These are phyloP conservation scores for Rutstroemia sp. DNA, from an alignment of 2,329 filamentous ascomycete species.

Conservation along the genomic window DNA sequence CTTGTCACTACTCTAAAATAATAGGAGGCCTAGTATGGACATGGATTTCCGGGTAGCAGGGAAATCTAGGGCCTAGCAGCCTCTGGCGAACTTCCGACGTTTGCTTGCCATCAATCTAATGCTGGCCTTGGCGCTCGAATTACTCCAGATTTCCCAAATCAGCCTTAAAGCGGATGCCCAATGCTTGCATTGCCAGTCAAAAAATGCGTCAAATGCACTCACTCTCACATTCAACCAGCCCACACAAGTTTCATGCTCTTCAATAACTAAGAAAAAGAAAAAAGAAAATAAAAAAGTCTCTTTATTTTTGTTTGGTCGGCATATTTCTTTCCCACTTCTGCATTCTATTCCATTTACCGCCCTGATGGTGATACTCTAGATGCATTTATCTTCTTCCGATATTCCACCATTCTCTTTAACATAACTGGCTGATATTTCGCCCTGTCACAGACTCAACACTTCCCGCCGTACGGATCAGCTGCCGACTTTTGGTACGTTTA, in stretches of 20 bases:
- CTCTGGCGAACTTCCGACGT: slow-evolving; percentile 20
- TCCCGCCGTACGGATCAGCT: slow-evolving; percentile 26
- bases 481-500: slow-evolving; percentile 24
- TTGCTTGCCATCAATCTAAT: slow-evolving; percentile 13
- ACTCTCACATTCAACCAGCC: slow-evolving; percentile 15
- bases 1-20: not conserved
- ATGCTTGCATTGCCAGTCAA: slow-evolving; percentile 21
- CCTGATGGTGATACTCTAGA: slow-evolving; percentile 16
- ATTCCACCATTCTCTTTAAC: slow-evolving; percentile 16
- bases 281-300: slow-evolving; percentile 13
- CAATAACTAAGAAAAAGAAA: no score
- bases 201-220: slow-evolving; percentile 18
- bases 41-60: slow-evolving; percentile 23
- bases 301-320: slow-evolving; percentile 15
- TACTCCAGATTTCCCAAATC: slow-evolving; percentile 30
- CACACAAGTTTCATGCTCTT: slow-evolving; percentile 15
- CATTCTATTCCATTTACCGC: slow-evolving; percentile 15
- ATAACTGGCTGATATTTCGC: slow-evolving; percentile 24
- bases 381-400: slow-evolving; percentile 13
- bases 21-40: slow-evolving; percentile 10
- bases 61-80: slow-evolving; percentile 17
- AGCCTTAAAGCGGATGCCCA: slow-evolving; percentile 29
- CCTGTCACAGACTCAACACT: slow-evolving; percentile 22
- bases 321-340: slow-evolving; percentile 16
- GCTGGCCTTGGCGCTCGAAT: slow-evolving; percentile 17